phyloP scores from a whole-genome alignment of 257 asterid genomes.

The Paraleonurus japonicus region DNA sequence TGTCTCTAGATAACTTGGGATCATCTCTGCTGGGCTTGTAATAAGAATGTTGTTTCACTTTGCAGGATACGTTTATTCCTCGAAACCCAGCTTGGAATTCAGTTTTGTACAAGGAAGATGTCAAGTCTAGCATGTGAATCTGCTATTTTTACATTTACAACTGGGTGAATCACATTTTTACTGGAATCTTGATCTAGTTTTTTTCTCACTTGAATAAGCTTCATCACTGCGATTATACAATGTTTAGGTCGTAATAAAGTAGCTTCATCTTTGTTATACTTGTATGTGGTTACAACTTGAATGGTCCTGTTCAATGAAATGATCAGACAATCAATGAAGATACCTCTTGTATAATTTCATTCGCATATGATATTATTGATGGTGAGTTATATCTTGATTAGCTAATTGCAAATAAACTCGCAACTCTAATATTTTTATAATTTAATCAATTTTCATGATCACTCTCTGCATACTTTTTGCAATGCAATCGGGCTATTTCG shows the following conservation, averaged over 20 bases:
- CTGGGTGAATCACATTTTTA: not conserved
- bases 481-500: not conserved
- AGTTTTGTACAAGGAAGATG: slow-evolving; percentile 44
- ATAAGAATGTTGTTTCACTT: slow-evolving; percentile 9
- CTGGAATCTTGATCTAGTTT: not conserved
- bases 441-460: too few relatives aligned
- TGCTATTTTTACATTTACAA: not conserved
- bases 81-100: slow-evolving; percentile 66
- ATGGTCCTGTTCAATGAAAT: not conserved
- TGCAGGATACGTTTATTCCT: slow-evolving; percentile 80
- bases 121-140: slow-evolving; percentile 52
- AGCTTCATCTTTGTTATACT: not conserved
- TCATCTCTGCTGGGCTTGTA: too few relatives aligned
- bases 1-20: too few relatives aligned
- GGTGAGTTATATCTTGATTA: not conserved
- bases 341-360: not conserved
- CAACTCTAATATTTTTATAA: too few relatives aligned
- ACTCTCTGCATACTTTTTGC: too few relatives aligned
- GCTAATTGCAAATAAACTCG: too few relatives aligned
- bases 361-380: not conserved
- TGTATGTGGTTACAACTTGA: not conserved
- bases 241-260: not conserved
- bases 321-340: not conserved
- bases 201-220: not conserved
- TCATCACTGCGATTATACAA: not conserved